phyloP scores from a whole-genome alignment of 306 rosid species.

The Prunus kanzakura region DNA sequence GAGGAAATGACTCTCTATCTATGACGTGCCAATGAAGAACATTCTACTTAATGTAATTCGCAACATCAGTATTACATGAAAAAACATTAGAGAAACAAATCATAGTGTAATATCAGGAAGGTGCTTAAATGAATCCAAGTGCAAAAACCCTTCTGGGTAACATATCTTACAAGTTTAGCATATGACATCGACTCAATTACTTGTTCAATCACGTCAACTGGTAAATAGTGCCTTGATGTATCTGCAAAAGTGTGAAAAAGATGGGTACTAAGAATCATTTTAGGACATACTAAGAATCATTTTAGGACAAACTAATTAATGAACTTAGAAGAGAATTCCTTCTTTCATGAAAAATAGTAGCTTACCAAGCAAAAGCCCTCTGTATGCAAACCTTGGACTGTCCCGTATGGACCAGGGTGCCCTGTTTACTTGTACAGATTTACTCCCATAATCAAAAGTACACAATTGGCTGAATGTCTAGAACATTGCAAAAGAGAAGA shows the following conservation, averaged over 20 bases:
- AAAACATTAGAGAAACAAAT: conserved; percentile 16
- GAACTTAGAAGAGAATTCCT: conserved; percentile 3
- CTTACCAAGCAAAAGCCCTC: conserved; percentile 93
- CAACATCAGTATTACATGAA: conserved; percentile 41
- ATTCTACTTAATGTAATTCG: conserved; percentile 58
- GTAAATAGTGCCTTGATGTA: conserved; percentile 93
- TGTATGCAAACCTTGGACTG: conserved; percentile 79
- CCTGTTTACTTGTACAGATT: conserved; percentile 63
- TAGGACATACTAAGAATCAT: conserved; percentile 26
- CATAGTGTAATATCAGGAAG: conserved; percentile 4
- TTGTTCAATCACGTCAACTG: conserved; percentile 69
- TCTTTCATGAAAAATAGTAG: conserved; percentile 9
- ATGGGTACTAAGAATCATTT: conserved; percentile 23
- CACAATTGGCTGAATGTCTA: conserved; percentile 99
- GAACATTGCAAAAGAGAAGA: conserved; percentile 29
- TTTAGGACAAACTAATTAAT: conserved; percentile 20
- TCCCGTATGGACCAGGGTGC: conserved; percentile 91
- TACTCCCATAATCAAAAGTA: conserved; percentile 67
- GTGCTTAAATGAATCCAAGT: neutral
- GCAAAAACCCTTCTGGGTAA: neutral
- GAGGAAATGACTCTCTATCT: conserved; percentile 86
- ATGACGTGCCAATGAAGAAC: conserved; percentile 97
- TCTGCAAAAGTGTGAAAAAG: conserved; percentile 50
- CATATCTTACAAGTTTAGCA: conserved; percentile 79
- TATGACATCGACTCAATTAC: conserved; percentile 90